phyloP scores from a whole-genome alignment of 2,329 filamentous ascomycete species.

The Aspergillus uvarum region DNA sequence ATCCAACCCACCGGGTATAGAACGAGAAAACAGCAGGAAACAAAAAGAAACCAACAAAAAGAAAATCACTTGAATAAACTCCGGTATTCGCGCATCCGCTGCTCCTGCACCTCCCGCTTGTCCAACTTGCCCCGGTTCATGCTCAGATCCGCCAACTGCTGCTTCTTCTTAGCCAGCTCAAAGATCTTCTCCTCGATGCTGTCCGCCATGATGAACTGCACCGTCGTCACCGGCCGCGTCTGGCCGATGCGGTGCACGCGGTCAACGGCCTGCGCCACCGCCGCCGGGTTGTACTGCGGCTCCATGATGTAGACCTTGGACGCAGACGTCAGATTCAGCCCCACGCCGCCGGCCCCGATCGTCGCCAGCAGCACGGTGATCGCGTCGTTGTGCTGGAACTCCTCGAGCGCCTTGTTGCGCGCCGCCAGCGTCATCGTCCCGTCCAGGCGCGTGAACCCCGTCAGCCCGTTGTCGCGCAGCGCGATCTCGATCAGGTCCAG shows the following conservation, averaged over 20 bases:
- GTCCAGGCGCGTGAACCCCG: slow-evolving; percentile 75
- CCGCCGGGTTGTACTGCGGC: slow-evolving; percentile 93
- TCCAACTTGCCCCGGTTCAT: slow-evolving; percentile 67
- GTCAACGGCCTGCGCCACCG: slow-evolving; percentile 91
- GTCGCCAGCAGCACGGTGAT: slow-evolving; percentile 85
- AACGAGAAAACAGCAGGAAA: slow-evolving; percentile 9
- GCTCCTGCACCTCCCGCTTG: slow-evolving; percentile 63
- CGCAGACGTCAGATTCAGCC: slow-evolving; percentile 83
- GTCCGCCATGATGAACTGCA: slow-evolving; percentile 82
- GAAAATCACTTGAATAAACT: slow-evolving; percentile 53
- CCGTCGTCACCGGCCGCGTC: slow-evolving; percentile 80
- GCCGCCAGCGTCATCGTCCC: slow-evolving; percentile 78
- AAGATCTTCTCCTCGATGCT: slow-evolving; percentile 96
- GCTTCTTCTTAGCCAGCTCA: slow-evolving; percentile 86
- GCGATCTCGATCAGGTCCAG: slow-evolving; percentile 88
- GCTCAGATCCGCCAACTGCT: slow-evolving; percentile 81
- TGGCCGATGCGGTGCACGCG: slow-evolving; percentile 90
- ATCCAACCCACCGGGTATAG: neutral
- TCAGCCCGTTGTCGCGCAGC: slow-evolving; percentile 56
- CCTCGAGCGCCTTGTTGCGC: slow-evolving; percentile 72
- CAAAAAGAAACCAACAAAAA: no score
- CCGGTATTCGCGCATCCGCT: slow-evolving; percentile 62
- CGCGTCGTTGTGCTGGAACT: slow-evolving; percentile 69
- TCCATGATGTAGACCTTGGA: slow-evolving; percentile 96
- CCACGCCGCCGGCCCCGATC: slow-evolving; percentile 87